Base-by-base conservation (phyloP, 2,329 filamentous ascomycete species). In the Cercospora canescens region DNA sequence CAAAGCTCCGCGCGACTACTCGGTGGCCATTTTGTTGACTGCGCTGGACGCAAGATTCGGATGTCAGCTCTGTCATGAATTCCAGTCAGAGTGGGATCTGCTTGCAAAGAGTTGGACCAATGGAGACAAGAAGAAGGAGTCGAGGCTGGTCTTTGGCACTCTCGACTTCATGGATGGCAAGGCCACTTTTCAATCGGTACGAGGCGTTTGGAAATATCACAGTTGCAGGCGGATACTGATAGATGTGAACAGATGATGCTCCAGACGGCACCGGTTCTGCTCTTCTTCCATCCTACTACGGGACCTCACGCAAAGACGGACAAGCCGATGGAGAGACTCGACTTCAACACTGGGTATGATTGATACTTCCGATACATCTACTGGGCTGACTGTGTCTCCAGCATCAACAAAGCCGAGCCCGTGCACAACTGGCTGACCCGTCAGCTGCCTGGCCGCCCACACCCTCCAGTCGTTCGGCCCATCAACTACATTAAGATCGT, bases 11-110 rank as follows among this genome's bases (percentile, higher is more conserved):
- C 88, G 95, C 71, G 91, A 99, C 80, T 96, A 97, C 79, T 89
- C 89, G 41, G 86, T 91, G 30, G 90, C 89, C 2, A 86, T 99
- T 3, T 86, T 99, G 14, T 83, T 99, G 70, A 99, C 95, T 1
- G 95, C 95, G 39, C 81, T 94, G 74, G 94, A 97, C 71, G 76
- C 88, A 34, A 88, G 92, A 65, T 97, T 92, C 77, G 92, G 91
- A 67, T 99, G 95, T 78, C 84, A 89, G 71, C 84, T 98, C 57
- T 99, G 95, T 79, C 87, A 88, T 60, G 92, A 96, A 61, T 97
- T 99, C 79, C 91, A 97, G 78, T 91, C 94, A 1, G 95, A 99
- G 81, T 99, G 93, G 91, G 91, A 96, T 63, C 80, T 98, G 62
- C 81, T 99, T 62, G 88, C 87, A 62, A 91, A 88, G 79, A 95